phyloP scores from a whole-genome alignment of 805 yeast genomes.

The Saccharomycopsis fibuligera region DNA sequence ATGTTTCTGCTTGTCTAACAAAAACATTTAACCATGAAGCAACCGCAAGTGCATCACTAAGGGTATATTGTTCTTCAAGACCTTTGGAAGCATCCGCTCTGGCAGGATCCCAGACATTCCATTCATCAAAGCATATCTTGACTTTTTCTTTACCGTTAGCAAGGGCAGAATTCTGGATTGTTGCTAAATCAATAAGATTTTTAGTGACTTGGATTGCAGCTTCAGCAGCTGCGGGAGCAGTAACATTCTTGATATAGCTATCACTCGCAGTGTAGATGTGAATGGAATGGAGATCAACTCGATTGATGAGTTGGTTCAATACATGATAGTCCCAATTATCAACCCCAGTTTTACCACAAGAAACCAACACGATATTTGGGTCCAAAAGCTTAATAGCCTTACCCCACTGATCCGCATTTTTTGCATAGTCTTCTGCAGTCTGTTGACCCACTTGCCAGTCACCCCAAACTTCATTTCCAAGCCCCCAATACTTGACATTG shows the following conservation, averaged over 20 bases:
- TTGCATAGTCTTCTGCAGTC: constrained; percentile 27
- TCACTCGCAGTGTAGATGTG: constrained; percentile 29
- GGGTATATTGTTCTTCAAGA: constrained; percentile 29
- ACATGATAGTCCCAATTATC: constrained; percentile 29
- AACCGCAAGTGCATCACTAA: constrained; percentile 31
- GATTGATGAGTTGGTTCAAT: constrained; percentile 25
- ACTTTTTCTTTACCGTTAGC: constrained; percentile 14
- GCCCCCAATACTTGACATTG: constrained; percentile 32
- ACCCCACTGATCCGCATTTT: constrained; percentile 31
- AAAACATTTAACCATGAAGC: constrained; percentile 32
- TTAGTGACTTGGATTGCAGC: constrained; percentile 28
- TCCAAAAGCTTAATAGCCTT: constrained; percentile 31
- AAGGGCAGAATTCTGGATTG: constrained; percentile 22
- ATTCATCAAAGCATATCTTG: constrained; percentile 31
- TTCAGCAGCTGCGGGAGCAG: constrained; percentile 30
- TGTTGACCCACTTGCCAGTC: constrained; percentile 33
- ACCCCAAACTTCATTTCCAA: constrained; percentile 34
- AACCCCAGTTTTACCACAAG: constrained; percentile 30
- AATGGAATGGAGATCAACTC: constrained; percentile 30
- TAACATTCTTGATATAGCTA: constrained; percentile 27
- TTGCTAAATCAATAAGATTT: constrained; percentile 28
- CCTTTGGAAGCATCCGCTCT: constrained; percentile 30
- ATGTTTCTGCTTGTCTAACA: constrained; percentile 27
- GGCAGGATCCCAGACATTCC: constrained; percentile 34
- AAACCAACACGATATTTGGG: constrained; percentile 26